Base-by-base conservation (phyloP, 2,329 filamentous ascomycete genomes). In the Acarospora socialis region DNA sequence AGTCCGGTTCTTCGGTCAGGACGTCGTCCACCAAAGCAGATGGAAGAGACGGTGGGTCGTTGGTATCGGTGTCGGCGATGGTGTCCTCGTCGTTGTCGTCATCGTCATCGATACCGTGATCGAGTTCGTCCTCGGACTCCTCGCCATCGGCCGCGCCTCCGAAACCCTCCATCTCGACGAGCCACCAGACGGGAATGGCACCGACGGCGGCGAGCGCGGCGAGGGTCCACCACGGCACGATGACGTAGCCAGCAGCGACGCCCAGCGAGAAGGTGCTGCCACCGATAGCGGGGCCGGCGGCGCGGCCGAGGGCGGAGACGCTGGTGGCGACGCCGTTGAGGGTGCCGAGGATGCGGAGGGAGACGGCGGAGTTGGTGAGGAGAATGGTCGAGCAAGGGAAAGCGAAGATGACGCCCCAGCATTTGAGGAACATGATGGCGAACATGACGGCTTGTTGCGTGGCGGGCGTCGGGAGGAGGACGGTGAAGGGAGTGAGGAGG, bases 361-460 rank as follows among this genome's bases (percentile, higher is more conserved):
- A 84, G 1, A 66, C 57, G 4, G 83, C 83, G 7, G 77, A 82
- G 56, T 94, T 94, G 17, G 86, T 94, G 21, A 95, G 68, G 28
- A 95, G 64, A 44, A 95, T 94, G 4, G 82, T 92, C 16, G 71
- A 77, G 47, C 81, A 90, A 0, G 90, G 87, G 51, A 94, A 94
- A 1, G 79, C 79, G 47, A 94, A 77, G 41, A 92, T 90, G 37
- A 76, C 73, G 22, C 69, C 71, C 33, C 80, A 67, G 7, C 78
- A 77, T 52, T 92, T 92, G 46, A 76, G 44, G 24, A 81, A 55
- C 62, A 94, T 74, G 21, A 92, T 58, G 0, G 56, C 36, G 34
- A 84, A 65, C 30, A 92, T 61, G 4, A 51, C 67, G 1, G 60
- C 53, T 44, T 79, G 68, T 32, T 81, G 78, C 1, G 55, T 42